Base-by-base conservation (phyloP, 345 rosid species). In the Noccaea caerulescens region DNA sequence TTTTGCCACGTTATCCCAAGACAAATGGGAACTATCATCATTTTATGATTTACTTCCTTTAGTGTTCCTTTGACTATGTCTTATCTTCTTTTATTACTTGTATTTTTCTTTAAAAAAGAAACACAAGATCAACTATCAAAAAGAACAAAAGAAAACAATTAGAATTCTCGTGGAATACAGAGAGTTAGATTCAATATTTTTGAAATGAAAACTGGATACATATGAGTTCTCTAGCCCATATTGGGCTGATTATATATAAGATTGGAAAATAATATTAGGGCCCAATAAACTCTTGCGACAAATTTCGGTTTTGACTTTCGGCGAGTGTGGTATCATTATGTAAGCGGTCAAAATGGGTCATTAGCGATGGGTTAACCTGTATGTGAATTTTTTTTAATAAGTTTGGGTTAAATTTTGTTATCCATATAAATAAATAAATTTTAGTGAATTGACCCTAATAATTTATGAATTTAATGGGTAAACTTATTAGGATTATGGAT, bases 11-110 rank as follows among this genome's bases (percentile, higher is more conserved):
- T 32, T 53, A 45, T 34, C 54, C 34, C 43, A 71, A 71, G 61
- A 32, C 61, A 61, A 51, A 71, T 52, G 60, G 53, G 68, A 61
- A 71, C 69, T 42, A 61, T 51, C 51, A 59, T 59, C 74, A 58
- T 37, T 47, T 59, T 13, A 67, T 49, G 45, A 71, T 20, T 60
- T 50, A 41, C 43, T 39, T 71, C 32, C 60, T 58, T 69, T 57
- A 57, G 45, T 20, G 45, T 71, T 61, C 45, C 38, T 52, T 52
- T 52, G 54, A 71, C 62, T 62, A 8, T 42, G 8, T 16, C 36
- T 62, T 71, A 32, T 65, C 53, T 49, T 32, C n/a, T 14, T 14
- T 44, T 55, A 10, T 33, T 6, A 54, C 8, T 8, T 44, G 34
- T 43, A 4, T 1, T 23, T 27, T 43, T 42, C 10, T 20, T 20